Percentiles rank a stretch among this genome's conserved stretches.
Conservation (phyloP, 2,329 filamentous ascomycete species). For the Hymenoscyphus albidus region DNA sequence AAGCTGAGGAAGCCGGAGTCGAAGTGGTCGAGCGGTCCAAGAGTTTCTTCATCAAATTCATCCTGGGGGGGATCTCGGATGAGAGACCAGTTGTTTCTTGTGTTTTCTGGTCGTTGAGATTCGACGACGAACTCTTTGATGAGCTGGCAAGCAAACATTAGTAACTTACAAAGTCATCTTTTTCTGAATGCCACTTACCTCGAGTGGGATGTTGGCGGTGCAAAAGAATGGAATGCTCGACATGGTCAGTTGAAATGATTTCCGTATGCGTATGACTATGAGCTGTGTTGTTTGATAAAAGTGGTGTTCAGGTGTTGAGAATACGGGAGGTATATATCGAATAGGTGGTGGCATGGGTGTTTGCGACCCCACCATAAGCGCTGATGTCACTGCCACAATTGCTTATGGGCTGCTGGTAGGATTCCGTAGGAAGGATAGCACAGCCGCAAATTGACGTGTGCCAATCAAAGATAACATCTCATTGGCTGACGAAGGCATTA, state of each 20-base stretch:
- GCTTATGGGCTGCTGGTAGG: neutral
- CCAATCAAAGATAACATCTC: neutral
- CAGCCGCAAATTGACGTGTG: neutral
- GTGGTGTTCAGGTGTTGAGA: neutral
- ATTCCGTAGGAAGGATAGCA: neutral
- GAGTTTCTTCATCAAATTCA: constrained; percentile 1
- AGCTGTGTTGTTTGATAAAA: neutral
- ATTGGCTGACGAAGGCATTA: neutral
- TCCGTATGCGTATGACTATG: neutral
- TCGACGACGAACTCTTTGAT: constrained; percentile 9
- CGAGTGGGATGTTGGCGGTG: constrained; percentile 1
- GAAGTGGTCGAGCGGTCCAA: constrained; percentile 1
- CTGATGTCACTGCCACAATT: neutral
- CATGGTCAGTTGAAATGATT: neutral
- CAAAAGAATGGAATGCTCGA: constrained; percentile 2
- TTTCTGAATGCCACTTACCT: neutral
- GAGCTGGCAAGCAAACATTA: neutral
- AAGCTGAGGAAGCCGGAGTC: neutral
- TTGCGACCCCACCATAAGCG: neutral
- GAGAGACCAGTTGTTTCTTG: constrained; percentile 4
- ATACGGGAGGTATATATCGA: neutral
- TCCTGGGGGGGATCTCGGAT: constrained; percentile 1
- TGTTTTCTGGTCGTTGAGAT: constrained; percentile 4
- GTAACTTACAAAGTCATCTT: neutral
- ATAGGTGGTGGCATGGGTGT: neutral